Evolutionary conservation across 257 asterid genomes (phyloP), one percentile per base, ranked within the genome.

Genomic region (Penstemon eatonii): DNA sequence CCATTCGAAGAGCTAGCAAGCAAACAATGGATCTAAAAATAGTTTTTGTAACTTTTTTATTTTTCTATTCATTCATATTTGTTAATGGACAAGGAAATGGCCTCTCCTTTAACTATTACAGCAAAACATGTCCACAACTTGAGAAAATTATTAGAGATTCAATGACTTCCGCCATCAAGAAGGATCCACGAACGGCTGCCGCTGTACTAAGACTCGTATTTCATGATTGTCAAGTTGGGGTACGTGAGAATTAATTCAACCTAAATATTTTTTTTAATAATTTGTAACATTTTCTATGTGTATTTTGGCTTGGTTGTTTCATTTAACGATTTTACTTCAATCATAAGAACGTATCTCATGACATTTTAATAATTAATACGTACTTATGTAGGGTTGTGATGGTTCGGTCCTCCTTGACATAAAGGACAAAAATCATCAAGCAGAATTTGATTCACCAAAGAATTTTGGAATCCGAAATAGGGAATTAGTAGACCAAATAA

Each of bases 181-280:
- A 57, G 7, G 78, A 82, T 73, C 80, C 82, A 43, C 57, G 72
- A 0, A 63, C 79, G n/a, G 63, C 75, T 11, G 73, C 86, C 5
- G 79, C 84, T 60, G 8, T 72, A 10, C n/a, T 78, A 41, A 76
- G 84, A 56, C 86, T 81, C 65, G 38, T 81, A 62, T 81, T 81
- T 65, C 86, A 81, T 64, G 86, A 81, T 40, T 81, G 86, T 38
- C 82, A 78, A 66, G 86, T 81, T 64, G 80, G 80, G 83, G 18
- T 15, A 40, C 4, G 46, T 52, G 3, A 25, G 0, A 25, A 25
- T 2, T 25, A 25, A 25, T 25, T 25, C 33, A 25, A 25, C 33
- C 33, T 25, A 25, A 25, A 0, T 25, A 0, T 15, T 15, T 15
- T 15, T 25, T 25, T 25, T 0, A 25, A 25, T 25, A 25, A 25